Conservation (phyloP, 2,329 filamentous ascomycete species). For the Bertia moriformis region DNA sequence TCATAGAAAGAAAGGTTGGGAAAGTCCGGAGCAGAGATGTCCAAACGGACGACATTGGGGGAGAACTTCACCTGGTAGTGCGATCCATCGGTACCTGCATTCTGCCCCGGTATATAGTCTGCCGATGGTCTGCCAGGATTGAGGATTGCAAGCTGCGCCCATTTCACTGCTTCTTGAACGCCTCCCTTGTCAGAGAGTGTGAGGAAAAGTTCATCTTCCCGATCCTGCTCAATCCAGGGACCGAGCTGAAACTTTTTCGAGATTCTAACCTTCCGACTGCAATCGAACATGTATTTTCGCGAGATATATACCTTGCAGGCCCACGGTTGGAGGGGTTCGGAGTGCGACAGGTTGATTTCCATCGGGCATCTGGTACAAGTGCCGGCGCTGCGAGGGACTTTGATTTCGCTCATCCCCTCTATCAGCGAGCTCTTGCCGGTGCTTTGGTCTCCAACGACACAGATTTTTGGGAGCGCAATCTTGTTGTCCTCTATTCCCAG, state of each 20-base stretch:
- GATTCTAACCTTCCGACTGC: constrained; percentile 20
- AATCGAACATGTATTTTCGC: neutral
- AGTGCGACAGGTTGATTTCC: constrained; percentile 32
- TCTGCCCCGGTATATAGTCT: constrained; percentile 18
- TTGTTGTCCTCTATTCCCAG: neutral
- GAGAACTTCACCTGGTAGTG: constrained; percentile 30
- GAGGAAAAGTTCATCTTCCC: constrained; percentile 21
- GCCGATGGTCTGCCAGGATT: constrained; percentile 19
- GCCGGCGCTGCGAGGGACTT: constrained; percentile 34
- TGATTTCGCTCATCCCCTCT: constrained; percentile 31
- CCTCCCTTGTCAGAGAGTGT: constrained; percentile 18
- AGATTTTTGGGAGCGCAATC: neutral
- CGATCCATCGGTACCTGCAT: constrained; percentile 7
- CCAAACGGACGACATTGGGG: constrained; percentile 37
- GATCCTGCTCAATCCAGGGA: constrained; percentile 23
- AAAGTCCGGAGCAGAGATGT: constrained; percentile 29
- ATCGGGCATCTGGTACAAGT: constrained; percentile 42
- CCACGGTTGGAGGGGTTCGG: constrained; percentile 16
- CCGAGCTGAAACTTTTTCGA: constrained; percentile 16
- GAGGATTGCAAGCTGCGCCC: constrained; percentile 34
- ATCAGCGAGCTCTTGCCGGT: constrained; percentile 39
- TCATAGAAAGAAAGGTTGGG: constrained; percentile 41
- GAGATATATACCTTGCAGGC: constrained; percentile 24
- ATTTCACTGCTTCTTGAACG: constrained; percentile 26
- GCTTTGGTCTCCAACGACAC: constrained; percentile 34